Evolutionary conservation across 176 grass and related monocot genomes (phyloP).

Genomic region (Phoenix roebelenii): DNA sequence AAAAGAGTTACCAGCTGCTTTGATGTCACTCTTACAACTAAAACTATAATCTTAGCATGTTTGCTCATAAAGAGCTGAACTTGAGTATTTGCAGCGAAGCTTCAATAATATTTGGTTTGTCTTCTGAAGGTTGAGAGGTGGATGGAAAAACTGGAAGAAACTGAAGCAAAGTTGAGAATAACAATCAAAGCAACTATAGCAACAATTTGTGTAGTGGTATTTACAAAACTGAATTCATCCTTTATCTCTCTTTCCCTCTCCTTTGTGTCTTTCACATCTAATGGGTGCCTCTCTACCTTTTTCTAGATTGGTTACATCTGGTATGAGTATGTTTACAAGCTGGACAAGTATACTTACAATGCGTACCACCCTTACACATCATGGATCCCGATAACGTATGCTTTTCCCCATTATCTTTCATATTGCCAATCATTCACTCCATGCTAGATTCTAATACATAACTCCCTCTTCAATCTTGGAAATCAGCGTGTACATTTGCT

Average conservation of each 20-base stretch:
- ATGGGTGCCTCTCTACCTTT: neutral
- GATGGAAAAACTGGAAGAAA: conserved; percentile 97
- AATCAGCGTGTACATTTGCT: conserved; percentile 12
- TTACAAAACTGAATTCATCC: neutral
- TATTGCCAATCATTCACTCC: no score
- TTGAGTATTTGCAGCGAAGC: neutral
- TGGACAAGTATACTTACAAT: conserved; percentile 23
- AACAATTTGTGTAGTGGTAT: conserved; percentile 64
- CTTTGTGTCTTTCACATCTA: neutral
- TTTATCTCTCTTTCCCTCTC: no score
- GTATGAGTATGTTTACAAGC: conserved; percentile 24
- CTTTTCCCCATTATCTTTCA: neutral
- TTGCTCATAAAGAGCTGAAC: neutral
- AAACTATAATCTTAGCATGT: neutral
- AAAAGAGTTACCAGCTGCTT: neutral
- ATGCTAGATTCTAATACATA: neutral
- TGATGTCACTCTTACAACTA: no score
- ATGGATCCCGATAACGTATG: conserved; percentile 24
- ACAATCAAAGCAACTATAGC: conserved; percentile 65
- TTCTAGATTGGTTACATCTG: conserved; percentile 15
- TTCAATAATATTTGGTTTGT: neutral
- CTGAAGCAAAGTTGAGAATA: conserved; percentile 65
- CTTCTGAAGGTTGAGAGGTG: conserved; percentile 71
- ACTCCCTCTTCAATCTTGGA: neutral
- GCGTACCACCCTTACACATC: conserved; percentile 26